These are phyloP conservation scores for Arctostaphylos glauca DNA, from an alignment of 148 eudicot species.

Conservation along the genomic window DNA sequence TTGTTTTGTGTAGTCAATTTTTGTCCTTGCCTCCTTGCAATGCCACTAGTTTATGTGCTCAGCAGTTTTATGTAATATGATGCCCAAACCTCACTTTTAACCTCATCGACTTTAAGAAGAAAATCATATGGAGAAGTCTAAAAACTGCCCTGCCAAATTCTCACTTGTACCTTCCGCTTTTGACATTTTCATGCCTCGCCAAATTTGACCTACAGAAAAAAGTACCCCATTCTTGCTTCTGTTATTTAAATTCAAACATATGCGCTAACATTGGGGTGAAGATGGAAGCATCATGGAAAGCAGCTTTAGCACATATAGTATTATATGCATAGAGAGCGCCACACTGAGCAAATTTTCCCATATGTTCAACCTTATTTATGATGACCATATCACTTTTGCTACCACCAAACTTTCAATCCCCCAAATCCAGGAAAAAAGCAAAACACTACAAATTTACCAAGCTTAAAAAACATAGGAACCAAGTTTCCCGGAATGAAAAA, in stretches of 20 bases:
- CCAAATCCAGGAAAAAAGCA: neutral
- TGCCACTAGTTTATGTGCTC: neutral
- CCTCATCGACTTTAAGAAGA: neutral
- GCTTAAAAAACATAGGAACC: neutral
- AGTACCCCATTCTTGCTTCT: too few relatives aligned
- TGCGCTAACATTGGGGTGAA: too few relatives aligned
- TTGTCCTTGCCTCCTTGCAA: neutral
- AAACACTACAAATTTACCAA: neutral
- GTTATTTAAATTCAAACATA: too few relatives aligned
- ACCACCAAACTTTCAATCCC: constrained; percentile 13
- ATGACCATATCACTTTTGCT: neutral
- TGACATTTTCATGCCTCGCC: neutral
- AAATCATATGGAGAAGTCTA: neutral
- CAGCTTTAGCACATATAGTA: neutral
- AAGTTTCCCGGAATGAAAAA: neutral
- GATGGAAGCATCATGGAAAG: neutral
- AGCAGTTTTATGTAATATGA: neutral
- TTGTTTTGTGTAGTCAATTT: neutral
- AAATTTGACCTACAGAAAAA: neutral
- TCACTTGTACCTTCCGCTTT: neutral
- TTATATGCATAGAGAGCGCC: neutral
- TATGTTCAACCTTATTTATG: neutral
- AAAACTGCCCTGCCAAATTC: neutral
- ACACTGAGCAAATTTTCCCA: neutral
- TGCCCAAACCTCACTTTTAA: neutral